Evolutionary conservation across 108 stramenopile genomes (phyloP).

Genomic region (Pseudonitzschia multistriata): DNA sequence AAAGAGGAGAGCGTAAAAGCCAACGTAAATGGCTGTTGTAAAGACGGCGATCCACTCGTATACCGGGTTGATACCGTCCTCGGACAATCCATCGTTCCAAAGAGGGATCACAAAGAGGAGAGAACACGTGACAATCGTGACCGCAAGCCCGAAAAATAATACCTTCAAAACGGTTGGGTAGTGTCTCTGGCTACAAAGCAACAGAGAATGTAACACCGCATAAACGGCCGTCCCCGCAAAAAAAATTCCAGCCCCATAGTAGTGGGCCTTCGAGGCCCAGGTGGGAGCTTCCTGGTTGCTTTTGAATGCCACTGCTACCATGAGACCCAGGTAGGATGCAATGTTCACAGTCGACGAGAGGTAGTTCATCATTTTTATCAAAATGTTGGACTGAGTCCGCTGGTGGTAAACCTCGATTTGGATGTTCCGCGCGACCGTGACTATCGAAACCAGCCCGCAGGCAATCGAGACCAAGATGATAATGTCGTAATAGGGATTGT

Average conservation of each 20-base stretch:
- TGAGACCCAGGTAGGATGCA: not conserved
- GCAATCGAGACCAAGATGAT: not conserved
- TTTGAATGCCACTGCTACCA: not conserved
- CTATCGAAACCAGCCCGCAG: not conserved
- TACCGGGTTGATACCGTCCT: not conserved
- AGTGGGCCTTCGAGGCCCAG: slow-evolving; percentile 1
- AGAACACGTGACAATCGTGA: not conserved
- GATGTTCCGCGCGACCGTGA: slow-evolving; percentile 10
- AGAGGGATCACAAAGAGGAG: slow-evolving; percentile 1
- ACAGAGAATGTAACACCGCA: not conserved
- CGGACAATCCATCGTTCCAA: not conserved
- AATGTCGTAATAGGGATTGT: slow-evolving; percentile 4
- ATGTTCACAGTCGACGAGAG: not conserved
- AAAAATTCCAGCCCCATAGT: not conserved
- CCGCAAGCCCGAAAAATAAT: not conserved
- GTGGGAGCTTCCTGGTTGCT: not conserved
- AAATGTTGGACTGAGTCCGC: not conserved
- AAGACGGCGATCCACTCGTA: slow-evolving; percentile 9
- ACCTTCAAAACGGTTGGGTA: not conserved
- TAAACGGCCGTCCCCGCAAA: slow-evolving; percentile 1
- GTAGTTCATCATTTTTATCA: not conserved
- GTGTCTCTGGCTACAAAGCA: not conserved
- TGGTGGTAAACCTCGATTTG: slow-evolving; percentile 15
- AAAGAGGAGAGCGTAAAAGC: not conserved
- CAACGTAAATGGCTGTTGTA: not conserved